phyloP scores from a whole-genome alignment of 2,329 filamentous ascomycete genomes.

The Stagonosporopsis rhizophila region DNA sequence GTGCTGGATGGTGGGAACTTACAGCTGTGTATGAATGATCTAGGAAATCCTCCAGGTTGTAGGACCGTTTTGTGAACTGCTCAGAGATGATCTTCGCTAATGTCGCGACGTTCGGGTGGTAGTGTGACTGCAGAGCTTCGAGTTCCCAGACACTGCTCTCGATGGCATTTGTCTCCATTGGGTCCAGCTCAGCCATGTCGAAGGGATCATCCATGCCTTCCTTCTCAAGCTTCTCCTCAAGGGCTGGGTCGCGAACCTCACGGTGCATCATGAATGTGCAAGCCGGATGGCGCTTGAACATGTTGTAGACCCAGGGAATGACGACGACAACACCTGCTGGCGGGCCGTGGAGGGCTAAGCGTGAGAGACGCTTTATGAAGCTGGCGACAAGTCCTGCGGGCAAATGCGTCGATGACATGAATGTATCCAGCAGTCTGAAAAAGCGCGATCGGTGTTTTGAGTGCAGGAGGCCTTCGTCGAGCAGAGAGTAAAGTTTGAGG shows the following conservation, averaged over 20 bases:
- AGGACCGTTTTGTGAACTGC: slow-evolving; percentile 95
- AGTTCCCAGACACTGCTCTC: slow-evolving; percentile 96
- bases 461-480: slow-evolving; percentile 86
- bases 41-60: slow-evolving; percentile 95
- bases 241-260: slow-evolving; percentile 65
- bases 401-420: slow-evolving; percentile 89
- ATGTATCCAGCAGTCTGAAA: slow-evolving; percentile 89
- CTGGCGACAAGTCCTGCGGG: slow-evolving; percentile 90
- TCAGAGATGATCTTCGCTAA: slow-evolving; percentile 93
- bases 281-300: slow-evolving; percentile 85
- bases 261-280: slow-evolving; percentile 98
- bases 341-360: slow-evolving; percentile 84
- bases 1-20: slow-evolving; percentile 49
- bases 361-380: slow-evolving; percentile 91
- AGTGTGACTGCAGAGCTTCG: slow-evolving; percentile 87
- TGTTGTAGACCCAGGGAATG: slow-evolving; percentile 93
- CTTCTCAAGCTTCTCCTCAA: slow-evolving; percentile 66
- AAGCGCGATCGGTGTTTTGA: slow-evolving; percentile 94
- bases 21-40: slow-evolving; percentile 89
- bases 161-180: slow-evolving; percentile 84
- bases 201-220: slow-evolving; percentile 78
- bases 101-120: slow-evolving; percentile 95
- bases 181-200: slow-evolving; percentile 75
- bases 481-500: slow-evolving; percentile 87
- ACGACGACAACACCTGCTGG: slow-evolving; percentile 88